A percentile compares a stretch with the other conserved stretches of the same genome.
Evolutionary conservation across 495 filamentous ascomycete genomes (phyloP).

Genomic region (Aspergillus avenaceus): DNA sequence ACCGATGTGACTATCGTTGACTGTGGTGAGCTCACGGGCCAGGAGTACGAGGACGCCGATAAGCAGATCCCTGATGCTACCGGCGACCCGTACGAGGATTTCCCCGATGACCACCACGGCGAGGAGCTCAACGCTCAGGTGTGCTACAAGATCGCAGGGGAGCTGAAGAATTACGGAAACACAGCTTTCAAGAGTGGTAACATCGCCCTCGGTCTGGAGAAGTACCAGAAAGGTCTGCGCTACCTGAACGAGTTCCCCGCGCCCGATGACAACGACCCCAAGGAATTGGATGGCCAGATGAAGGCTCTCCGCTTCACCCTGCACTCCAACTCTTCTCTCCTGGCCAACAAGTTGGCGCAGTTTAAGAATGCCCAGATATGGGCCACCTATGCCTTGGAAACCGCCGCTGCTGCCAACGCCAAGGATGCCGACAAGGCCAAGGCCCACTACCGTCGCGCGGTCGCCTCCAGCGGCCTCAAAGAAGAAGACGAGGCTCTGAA

Average conservation of each 20-base stretch:
- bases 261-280: slow-evolving; percentile 58
- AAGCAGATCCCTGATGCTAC: slow-evolving; percentile 69
- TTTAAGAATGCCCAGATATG: slow-evolving; percentile 64
- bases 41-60: slow-evolving; percentile 57
- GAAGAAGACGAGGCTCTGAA: slow-evolving; percentile 80
- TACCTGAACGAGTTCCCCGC: slow-evolving; percentile 89
- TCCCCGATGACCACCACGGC: slow-evolving; percentile 81
- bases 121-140: slow-evolving; percentile 53
- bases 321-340: slow-evolving; percentile 72
- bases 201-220: slow-evolving; percentile 68
- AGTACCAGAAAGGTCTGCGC: slow-evolving; percentile 96
- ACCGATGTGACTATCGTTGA: slow-evolving; percentile 71
- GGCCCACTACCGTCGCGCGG: slow-evolving; percentile 76
- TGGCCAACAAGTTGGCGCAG: slow-evolving; percentile 74
- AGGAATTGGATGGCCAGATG: slow-evolving; percentile 61
- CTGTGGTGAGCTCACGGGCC: slow-evolving; percentile 78
- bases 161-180: slow-evolving; percentile 90
- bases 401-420: slow-evolving; percentile 49
- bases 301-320: slow-evolving; percentile 71
- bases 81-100: slow-evolving; percentile 94
- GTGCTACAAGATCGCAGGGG: slow-evolving; percentile 66
- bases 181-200: slow-evolving; percentile 81
- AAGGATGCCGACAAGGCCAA: slow-evolving; percentile 81
- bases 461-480: slow-evolving; percentile 68
- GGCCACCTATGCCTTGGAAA: slow-evolving; percentile 70